Evolutionary conservation across 306 rosid genomes (phyloP).

Genomic region (Corylus heterophylla): DNA sequence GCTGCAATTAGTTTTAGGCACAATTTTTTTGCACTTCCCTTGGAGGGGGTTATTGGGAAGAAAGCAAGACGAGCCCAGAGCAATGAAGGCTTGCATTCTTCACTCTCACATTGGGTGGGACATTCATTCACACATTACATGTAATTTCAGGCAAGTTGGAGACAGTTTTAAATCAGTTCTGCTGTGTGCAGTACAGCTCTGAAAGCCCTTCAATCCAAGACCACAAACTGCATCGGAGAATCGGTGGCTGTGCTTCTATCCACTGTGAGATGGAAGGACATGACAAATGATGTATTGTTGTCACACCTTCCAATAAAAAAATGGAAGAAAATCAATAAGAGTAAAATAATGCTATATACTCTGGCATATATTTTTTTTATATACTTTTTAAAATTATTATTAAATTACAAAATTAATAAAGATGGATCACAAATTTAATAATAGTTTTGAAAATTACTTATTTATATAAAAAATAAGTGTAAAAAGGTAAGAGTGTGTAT

Average conservation of each 20-base stretch:
- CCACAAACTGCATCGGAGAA: not conserved
- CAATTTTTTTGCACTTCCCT: slow-evolving; percentile 12
- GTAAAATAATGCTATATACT: no score
- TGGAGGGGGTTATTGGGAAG: slow-evolving; percentile 24
- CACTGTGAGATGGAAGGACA: not conserved
- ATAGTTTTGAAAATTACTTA: no score
- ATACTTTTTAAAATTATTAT: no score
- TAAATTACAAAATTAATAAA: no score
- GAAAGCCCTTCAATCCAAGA: not conserved
- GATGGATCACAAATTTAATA: no score
- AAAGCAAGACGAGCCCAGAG: slow-evolving; percentile 34
- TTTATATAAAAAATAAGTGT: no score
- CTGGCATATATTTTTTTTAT: no score
- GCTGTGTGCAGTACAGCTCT: not conserved
- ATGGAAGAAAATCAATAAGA: no score
- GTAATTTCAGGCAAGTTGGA: not conserved
- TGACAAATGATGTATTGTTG: not conserved
- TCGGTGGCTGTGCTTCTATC: not conserved
- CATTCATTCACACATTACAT: not conserved
- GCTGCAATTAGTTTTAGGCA: slow-evolving; percentile 38
- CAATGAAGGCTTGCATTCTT: slow-evolving; percentile 47
- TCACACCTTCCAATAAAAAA: not conserved
- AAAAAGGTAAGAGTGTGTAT: no score
- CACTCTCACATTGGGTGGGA: not conserved
- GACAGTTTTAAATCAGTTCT: not conserved